Evolutionary conservation across 139 green algal species (phyloP), one percentile per base, ranked within the genome.

Genomic region (Tetraselmis chui): DNA sequence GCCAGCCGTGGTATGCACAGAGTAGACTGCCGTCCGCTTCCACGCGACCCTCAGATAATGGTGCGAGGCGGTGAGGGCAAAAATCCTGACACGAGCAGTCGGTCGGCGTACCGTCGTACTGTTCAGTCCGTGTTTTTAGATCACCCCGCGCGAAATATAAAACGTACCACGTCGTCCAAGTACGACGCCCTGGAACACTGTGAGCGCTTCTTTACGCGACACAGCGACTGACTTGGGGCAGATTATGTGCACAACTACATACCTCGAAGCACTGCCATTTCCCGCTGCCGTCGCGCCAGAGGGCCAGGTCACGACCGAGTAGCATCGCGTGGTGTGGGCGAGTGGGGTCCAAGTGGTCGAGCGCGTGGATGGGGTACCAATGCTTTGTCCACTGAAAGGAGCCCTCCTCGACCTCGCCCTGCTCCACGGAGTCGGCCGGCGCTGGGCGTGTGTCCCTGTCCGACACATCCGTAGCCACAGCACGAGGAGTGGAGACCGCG

Each of bases 61-160:
- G 89, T 0, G 87, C 90, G 29, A 93, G 82, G 59, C 91, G 86
- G 82, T 93, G 90, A 1, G 89, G 86, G 84, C 90, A 93, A 23
- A 76, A 32, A 81, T 91, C 84, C 45, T 67, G 45, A 67, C 11
- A 18, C 45, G 45, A 67, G 45, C 45, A 18, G 11, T 18, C 5
- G 5, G 45, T 67, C 45, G 45, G 45, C 18, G 45, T 67, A 18
- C n/a, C n/a, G n/a, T n/a, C n/a, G n/a, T n/a, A n/a, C n/a, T n/a
- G n/a, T n/a, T n/a, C n/a, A n/a, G n/a, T n/a, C n/a, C n/a, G n/a
- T n/a, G n/a, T n/a, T n/a, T n/a, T n/a, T n/a, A n/a, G n/a, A n/a
- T n/a, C n/a, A n/a, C n/a, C n/a, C n/a, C n/a, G n/a, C n/a, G n/a
- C n/a, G n/a, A n/a, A n/a, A n/a, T n/a, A n/a, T n/a, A n/a, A n/a